Conservation (phyloP, 305 asterid genomes). For the Andrographis paniculata region DNA sequence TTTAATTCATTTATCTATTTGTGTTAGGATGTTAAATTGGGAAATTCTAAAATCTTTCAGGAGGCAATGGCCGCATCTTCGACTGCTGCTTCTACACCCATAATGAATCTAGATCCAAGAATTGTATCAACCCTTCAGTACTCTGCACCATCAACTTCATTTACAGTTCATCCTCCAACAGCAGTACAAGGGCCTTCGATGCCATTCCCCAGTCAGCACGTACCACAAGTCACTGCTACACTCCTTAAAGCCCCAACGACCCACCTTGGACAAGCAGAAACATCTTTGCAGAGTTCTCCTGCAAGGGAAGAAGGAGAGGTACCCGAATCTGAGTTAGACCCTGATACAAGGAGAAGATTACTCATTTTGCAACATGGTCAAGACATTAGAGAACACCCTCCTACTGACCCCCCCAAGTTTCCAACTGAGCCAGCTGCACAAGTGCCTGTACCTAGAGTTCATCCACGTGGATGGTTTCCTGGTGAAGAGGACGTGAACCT, state of each 20-base stretch:
- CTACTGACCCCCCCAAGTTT: conserved; percentile 67
- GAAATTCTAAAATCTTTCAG: conserved; percentile 30
- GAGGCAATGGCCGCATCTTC: conserved; percentile 70
- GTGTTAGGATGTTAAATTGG: neutral
- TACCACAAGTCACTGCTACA: conserved; percentile 47
- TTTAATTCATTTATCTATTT: neutral
- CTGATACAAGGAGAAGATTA: conserved; percentile 95
- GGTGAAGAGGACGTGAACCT: conserved; percentile 74
- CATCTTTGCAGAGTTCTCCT: conserved; percentile 62
- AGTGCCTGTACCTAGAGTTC: conserved; percentile 52
- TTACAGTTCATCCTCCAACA: conserved; percentile 39
- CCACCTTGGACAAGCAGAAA: conserved; percentile 54
- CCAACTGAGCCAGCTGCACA: conserved; percentile 54
- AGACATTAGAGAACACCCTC: conserved; percentile 75
- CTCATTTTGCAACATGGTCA: conserved; percentile 95
- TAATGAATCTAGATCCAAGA: conserved; percentile 50
- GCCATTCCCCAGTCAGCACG: conserved; percentile 53
- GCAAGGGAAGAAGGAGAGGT: conserved; percentile 99
- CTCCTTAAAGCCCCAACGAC: conserved; percentile 41
- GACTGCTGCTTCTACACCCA: conserved; percentile 36
- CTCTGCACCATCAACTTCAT: conserved; percentile 41
- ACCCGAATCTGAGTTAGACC: conserved; percentile 98
- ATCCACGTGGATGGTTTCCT: conserved; percentile 79
- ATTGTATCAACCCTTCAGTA: conserved; percentile 41
- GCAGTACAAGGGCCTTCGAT: conserved; percentile 43